phyloP scores from a whole-genome alignment of 208 protist species.

The Acanthamoeba divionensis region DNA sequence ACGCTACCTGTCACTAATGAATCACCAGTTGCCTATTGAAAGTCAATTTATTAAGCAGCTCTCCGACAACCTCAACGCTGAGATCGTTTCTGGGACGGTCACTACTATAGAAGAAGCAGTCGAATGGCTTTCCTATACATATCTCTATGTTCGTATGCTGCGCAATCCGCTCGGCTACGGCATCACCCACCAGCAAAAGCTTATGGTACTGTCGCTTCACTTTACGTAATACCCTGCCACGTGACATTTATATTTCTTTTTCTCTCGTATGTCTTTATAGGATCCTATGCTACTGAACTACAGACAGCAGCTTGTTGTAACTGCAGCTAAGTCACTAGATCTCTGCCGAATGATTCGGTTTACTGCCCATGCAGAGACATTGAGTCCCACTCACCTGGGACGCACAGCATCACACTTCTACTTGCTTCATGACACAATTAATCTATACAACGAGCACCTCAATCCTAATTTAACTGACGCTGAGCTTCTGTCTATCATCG shows the following conservation, averaged over 20 bases:
- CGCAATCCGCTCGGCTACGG: constrained; percentile 95
- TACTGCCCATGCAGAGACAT: constrained; percentile 29
- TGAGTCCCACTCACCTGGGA: constrained; percentile 89
- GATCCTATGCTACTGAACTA: constrained; percentile 69
- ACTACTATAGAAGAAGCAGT: constrained; percentile 92
- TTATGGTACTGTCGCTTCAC: constrained; percentile 22
- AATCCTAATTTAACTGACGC: constrained; percentile 86
- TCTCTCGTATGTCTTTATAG: not conserved
- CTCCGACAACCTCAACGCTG: constrained; percentile 97
- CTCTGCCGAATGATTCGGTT: constrained; percentile 80
- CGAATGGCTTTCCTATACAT: constrained; percentile 96
- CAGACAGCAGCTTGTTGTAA: constrained; percentile 71
- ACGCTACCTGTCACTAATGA: constrained; percentile 93
- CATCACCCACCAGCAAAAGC: constrained; percentile 62
- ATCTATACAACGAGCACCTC: constrained; percentile 91
- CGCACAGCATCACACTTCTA: constrained; percentile 97
- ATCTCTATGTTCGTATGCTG: constrained; percentile 95
- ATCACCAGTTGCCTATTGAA: constrained; percentile 94
- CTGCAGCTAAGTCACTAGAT: constrained; percentile 72
- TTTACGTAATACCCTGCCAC: not conserved
- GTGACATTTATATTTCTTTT: not conserved
- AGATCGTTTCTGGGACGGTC: constrained; percentile 95
- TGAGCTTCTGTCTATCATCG: constrained; percentile 90
- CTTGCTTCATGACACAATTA: constrained; percentile 91
- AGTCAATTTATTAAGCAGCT: constrained; percentile 86